phyloP scores from a whole-genome alignment of 108 stramenopile species.

The Conticribra guillardii region DNA sequence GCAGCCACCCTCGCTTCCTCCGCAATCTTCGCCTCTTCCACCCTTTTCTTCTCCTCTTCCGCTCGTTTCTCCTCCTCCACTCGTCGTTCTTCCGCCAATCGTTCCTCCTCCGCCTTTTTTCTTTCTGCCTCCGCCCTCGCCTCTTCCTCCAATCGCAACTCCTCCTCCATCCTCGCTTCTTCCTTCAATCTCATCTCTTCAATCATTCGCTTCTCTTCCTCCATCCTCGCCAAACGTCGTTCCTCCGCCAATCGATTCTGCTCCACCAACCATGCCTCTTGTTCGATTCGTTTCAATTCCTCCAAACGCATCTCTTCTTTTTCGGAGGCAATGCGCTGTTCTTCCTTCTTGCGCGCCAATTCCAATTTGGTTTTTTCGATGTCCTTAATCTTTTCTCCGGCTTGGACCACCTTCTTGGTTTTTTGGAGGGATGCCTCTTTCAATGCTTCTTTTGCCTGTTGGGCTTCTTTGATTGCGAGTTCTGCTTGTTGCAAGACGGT shows the following conservation, averaged over 20 bases:
- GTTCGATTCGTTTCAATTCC: constrained; percentile 13
- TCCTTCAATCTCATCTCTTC: constrained; percentile 4
- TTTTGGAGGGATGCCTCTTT: background rate
- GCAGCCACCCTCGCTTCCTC: constrained; percentile 12
- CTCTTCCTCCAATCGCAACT: constrained; percentile 5
- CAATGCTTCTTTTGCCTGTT: constrained; percentile 11
- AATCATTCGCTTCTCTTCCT: background rate
- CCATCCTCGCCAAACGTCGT: constrained; percentile 1
- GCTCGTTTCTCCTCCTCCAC: constrained; percentile 6
- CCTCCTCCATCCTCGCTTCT: constrained; percentile 1
- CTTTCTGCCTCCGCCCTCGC: background rate
- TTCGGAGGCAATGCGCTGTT: background rate
- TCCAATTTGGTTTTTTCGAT: background rate
- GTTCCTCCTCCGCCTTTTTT: background rate
- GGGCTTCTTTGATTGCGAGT: constrained; percentile 7
- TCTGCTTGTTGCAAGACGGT: constrained; percentile 1
- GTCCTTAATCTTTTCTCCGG: constrained; percentile 1
- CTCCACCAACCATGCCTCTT: constrained; percentile 8
- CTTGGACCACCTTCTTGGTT: constrained; percentile 19
- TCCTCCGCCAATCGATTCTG: constrained; percentile 11
- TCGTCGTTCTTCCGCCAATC: constrained; percentile 9
- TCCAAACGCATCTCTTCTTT: background rate
- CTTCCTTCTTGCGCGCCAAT: background rate
- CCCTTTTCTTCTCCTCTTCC: constrained; percentile 14
- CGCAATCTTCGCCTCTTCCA: constrained; percentile 11